phyloP scores from a whole-genome alignment of 2,329 filamentous ascomycete species.

The Apiospora rasikravindrae region DNA sequence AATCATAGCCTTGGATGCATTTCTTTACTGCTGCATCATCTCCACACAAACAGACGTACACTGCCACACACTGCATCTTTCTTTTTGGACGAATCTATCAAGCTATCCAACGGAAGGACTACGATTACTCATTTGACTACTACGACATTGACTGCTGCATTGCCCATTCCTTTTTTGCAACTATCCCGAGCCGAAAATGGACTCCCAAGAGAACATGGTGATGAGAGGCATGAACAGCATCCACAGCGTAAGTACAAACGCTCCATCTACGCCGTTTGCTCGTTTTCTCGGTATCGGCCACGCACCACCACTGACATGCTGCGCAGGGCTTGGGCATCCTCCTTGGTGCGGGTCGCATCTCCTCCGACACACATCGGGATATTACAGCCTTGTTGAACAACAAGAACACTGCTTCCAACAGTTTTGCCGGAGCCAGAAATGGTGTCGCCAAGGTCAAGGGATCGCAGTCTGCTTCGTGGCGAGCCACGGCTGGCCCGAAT shows the following conservation, averaged over 20 bases:
- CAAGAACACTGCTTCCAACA: constrained; percentile 6
- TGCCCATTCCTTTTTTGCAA: background rate
- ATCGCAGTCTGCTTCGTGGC: background rate
- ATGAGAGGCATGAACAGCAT: constrained; percentile 1
- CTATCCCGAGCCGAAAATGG: background rate
- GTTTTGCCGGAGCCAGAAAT: background rate
- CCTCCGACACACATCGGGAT: constrained; percentile 25
- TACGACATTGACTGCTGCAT: no score
- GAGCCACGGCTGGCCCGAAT: background rate
- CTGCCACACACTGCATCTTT: background rate
- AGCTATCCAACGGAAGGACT: no score
- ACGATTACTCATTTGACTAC: no score
- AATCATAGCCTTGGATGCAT: background rate
- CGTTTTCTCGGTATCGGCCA: constrained; percentile 26
- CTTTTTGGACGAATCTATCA: background rate
- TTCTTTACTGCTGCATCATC: background rate
- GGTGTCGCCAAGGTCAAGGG: background rate
- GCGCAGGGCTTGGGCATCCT: constrained; percentile 37
- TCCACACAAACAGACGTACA: background rate
- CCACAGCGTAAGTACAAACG: background rate
- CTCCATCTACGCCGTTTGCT: background rate
- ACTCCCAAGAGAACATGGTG: background rate
- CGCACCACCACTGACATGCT: background rate
- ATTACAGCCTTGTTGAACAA: constrained; percentile 28
- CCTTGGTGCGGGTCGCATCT: constrained; percentile 29